Conservation (phyloP, 352 stramenopile genomes). For the Phytophthora cryptogea region DNA sequence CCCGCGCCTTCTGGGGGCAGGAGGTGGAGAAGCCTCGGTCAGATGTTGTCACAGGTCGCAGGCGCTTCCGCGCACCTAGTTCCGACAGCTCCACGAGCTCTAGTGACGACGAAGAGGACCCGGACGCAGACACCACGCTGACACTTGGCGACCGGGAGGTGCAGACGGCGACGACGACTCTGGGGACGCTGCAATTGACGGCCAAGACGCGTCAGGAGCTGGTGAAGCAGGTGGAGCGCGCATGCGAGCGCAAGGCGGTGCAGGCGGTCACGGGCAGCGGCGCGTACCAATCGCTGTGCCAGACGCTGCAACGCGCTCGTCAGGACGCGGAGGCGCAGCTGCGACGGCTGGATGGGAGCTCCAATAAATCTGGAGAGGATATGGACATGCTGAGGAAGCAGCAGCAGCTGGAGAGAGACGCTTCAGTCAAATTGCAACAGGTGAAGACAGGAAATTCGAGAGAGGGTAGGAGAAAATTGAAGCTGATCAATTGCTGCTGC, state of each 20-base stretch:
- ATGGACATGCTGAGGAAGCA: slow-evolving; percentile 38
- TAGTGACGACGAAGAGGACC: slow-evolving; percentile 45
- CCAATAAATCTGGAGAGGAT: slow-evolving; percentile 3
- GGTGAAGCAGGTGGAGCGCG: slow-evolving; percentile 60
- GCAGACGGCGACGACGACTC: slow-evolving; percentile 9
- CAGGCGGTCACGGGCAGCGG: slow-evolving; percentile 53
- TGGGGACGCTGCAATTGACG: slow-evolving; percentile 33
- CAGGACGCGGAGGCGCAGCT: slow-evolving; percentile 57
- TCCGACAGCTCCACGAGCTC: slow-evolving; percentile 47
- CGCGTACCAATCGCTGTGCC: slow-evolving; percentile 64
- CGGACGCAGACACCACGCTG: slow-evolving; percentile 20
- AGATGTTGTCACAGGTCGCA: not conserved
- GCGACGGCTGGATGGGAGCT: slow-evolving; percentile 17
- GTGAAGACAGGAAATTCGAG: slow-evolving; percentile 11
- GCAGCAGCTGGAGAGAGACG: slow-evolving; percentile 42
- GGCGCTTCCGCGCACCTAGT: slow-evolving; percentile 58
- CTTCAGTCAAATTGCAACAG: slow-evolving; percentile 43
- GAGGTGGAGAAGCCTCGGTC: slow-evolving; percentile 2
- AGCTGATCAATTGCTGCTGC: not conserved
- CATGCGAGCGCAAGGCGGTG: slow-evolving; percentile 66
- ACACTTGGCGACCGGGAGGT: slow-evolving; percentile 17
- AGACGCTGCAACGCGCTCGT: slow-evolving; percentile 61
- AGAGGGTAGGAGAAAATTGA: not conserved
- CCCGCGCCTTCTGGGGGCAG: slow-evolving; percentile 8
- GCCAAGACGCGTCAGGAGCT: slow-evolving; percentile 57